Evolutionary conservation across 2,329 filamentous ascomycete species (phyloP), one percentile per base, ranked within the genome.

Genomic region (Exophiala oligosperma): DNA sequence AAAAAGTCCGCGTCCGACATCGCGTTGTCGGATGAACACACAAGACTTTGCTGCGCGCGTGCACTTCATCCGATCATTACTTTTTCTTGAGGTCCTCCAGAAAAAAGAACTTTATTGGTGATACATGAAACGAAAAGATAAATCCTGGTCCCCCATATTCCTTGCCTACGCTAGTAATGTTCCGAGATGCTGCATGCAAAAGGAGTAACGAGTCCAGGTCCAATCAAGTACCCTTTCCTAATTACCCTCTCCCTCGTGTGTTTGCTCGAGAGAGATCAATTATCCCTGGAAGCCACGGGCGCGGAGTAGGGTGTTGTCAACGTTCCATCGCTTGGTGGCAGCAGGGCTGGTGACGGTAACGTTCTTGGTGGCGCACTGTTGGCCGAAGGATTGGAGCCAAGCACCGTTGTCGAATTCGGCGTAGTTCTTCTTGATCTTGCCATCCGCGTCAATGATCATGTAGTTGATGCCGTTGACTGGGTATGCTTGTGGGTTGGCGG

Each of bases 361-460:
- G n/a, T 49, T 52, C 35, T 29, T 37, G 48, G 49, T 56, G 47
- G 55, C 58, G 48, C 63, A 65, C 14, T 58, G 32, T 32, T 46
- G 57, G 52, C 58, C 58, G 54, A 64, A 64, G 28, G 56, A 61
- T 43, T 63, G 56, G 52, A 66, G 60, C 65, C 65, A 67, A 37
- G 58, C 60, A 57, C 57, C 63, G 51, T 61, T 64, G 59, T 66
- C 61, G 58, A 67, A 67, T 49, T 67, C 65, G 48, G 59, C 61
- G 37, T 63, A 64, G 60, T 64, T 64, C 55, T 57, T 60, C 52
- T 61, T 53, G 58, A 67, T 57, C 54, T 62, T 54, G 52, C 52
- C 57, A n/a, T 57, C 53, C 9, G 58, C 44, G 56, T 57, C 53
- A 26, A 67, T 59, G 46, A 55, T 52, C 44, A 67, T 56, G 52